These are phyloP conservation scores for Vitis rupestris DNA, from an alignment of 164 flowering plant genomes.

Conservation along the genomic window DNA sequence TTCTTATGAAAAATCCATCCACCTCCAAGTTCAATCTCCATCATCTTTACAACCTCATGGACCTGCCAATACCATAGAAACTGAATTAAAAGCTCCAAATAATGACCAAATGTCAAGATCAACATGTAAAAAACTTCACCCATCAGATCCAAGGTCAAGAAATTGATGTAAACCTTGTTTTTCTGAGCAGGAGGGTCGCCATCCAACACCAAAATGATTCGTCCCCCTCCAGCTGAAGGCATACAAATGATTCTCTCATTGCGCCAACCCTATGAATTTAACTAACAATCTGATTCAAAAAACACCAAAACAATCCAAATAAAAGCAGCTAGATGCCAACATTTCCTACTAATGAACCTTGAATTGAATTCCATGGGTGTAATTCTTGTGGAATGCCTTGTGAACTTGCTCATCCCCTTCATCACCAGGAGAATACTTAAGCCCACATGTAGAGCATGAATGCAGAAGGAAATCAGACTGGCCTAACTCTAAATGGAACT, in stretches of 20 bases:
- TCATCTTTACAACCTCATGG: constrained; percentile 61
- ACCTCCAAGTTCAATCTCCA: constrained; percentile 76
- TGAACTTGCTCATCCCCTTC: constrained; percentile 72
- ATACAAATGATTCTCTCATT: constrained; percentile 54
- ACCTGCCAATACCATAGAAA: constrained; percentile 42
- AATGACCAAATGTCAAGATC: too few relatives aligned
- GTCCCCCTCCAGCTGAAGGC: constrained; percentile 33
- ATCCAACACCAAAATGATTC: constrained; percentile 62
- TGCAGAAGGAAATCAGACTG: constrained; percentile 85
- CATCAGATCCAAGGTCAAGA: background rate
- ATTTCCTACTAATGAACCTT: constrained; percentile 38
- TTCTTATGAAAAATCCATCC: constrained; percentile 64
- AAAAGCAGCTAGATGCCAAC: background rate
- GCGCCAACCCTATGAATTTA: constrained; percentile 62
- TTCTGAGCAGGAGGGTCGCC: constrained; percentile 59
- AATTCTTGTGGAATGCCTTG: constrained; percentile 62
- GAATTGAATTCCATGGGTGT: constrained; percentile 66
- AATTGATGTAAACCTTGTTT: constrained; percentile 52
- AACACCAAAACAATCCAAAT: background rate
- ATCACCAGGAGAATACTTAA: constrained; percentile 69
- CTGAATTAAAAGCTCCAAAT: background rate
- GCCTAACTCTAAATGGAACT: constrained; percentile 78
- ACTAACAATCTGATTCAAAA: background rate
- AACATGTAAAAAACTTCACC: background rate
- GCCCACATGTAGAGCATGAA: constrained; percentile 59